phyloP scores from a whole-genome alignment of 2,329 filamentous ascomycete species.

The Trichoderma pleuroti region DNA sequence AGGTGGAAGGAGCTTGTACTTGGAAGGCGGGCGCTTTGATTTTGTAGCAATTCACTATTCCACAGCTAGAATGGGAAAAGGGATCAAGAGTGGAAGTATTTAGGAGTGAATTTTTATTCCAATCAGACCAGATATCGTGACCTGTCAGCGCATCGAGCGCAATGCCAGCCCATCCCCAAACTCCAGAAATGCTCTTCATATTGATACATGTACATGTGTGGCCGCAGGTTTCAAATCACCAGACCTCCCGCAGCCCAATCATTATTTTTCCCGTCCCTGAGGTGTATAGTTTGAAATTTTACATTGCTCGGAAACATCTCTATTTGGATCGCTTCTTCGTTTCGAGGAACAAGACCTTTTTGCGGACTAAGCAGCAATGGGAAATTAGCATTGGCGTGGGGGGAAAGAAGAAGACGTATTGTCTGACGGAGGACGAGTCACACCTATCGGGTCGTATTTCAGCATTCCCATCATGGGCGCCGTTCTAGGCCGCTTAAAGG shows the following conservation, averaged over 20 bases:
- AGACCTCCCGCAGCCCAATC: background rate
- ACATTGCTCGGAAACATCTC: background rate
- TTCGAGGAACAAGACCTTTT: conserved; percentile 94
- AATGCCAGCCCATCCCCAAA: conserved; percentile 25
- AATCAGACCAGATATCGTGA: conserved; percentile 11
- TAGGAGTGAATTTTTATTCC: conserved; percentile 11
- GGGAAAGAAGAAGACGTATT: background rate
- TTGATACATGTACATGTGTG: conserved; percentile 28
- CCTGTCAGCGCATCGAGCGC: conserved; percentile 15
- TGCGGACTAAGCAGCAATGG: conserved; percentile 61
- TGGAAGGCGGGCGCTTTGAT: background rate
- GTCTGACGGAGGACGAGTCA: conserved; percentile 19
- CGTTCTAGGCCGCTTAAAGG: conserved; percentile 75
- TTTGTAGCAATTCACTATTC: background rate
- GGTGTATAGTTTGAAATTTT: background rate
- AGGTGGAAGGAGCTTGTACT: background rate
- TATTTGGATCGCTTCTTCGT: conserved; percentile 73
- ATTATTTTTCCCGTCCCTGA: background rate
- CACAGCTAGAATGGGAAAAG: background rate
- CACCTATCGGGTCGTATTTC: conserved; percentile 97
- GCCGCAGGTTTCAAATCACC: background rate
- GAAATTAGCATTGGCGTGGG: background rate
- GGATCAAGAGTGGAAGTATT: background rate
- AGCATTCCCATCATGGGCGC: conserved; percentile 90
- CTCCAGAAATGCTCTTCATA: conserved; percentile 31